phyloP scores from a whole-genome alignment of 83 land plant genomes.

The Diphasiastrum complanatum region DNA sequence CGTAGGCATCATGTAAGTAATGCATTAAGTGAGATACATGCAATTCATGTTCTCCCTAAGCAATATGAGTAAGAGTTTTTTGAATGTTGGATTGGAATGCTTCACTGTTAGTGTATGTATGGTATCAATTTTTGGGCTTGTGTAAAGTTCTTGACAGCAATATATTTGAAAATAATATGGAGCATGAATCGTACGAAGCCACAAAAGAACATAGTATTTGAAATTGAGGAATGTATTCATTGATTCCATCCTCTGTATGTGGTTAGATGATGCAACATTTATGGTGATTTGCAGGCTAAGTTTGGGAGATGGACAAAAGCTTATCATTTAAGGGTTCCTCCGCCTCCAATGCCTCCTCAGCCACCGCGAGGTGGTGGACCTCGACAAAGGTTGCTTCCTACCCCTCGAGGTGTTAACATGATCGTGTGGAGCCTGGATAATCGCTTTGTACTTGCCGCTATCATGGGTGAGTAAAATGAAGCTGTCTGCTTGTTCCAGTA shows the following conservation, averaged over 20 bases:
- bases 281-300: conserved; percentile 59
- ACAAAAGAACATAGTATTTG: too few species aligned
- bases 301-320: conserved; percentile 79
- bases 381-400: conserved; percentile 77
- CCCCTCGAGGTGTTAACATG: conserved; percentile 99
- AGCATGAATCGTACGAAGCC: too few species aligned
- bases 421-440: conserved; percentile 98
- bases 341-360: conserved; percentile 94
- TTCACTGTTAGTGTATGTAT: too few species aligned
- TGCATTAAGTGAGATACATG: too few species aligned
- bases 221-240: too few species aligned
- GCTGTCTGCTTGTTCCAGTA: background rate
- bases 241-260: background rate
- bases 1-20: conserved; percentile 68
- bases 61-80: too few species aligned
- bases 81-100: too few species aligned
- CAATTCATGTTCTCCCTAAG: too few species aligned
- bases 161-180: too few species aligned
- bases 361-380: conserved; percentile 84
- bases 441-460: conserved; percentile 98
- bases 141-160: too few species aligned
- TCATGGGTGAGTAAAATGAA: conserved; percentile 62
- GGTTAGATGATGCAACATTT: too few species aligned
- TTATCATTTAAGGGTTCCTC: conserved; percentile 93
- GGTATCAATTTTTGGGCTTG: too few species aligned